These are phyloP conservation scores for Cryoendolithus antarcticus DNA, from an alignment of 2,329 filamentous ascomycete species.

Conservation along the genomic window DNA sequence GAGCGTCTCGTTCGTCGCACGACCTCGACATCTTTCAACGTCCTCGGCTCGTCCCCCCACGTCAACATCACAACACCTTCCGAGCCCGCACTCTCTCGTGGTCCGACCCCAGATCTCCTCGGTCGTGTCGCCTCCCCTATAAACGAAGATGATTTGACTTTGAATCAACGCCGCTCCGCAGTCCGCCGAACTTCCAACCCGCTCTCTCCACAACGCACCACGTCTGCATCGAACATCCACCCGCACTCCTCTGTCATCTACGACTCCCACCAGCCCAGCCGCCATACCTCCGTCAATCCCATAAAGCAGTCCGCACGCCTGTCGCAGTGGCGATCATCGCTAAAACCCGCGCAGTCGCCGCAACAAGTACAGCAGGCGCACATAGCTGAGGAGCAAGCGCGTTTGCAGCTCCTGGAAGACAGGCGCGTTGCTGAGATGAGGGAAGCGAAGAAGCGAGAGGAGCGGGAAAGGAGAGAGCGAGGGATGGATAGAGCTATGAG, in stretches of 20 bases:
- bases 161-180: slow-evolving; percentile 47
- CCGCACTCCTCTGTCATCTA: slow-evolving; percentile 22
- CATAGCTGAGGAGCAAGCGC: slow-evolving; percentile 19
- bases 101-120: too few relatives aligned
- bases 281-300: slow-evolving; percentile 31
- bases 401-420: slow-evolving; percentile 43
- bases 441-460: slow-evolving; percentile 45
- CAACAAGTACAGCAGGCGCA: slow-evolving; percentile 10
- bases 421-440: slow-evolving; percentile 50
- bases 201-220: background rate
- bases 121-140: too few relatives aligned
- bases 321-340: slow-evolving; percentile 46
- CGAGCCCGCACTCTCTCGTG: too few relatives aligned
- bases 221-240: background rate
- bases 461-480: slow-evolving; percentile 47
- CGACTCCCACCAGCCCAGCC: slow-evolving; percentile 44
- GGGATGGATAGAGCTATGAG: slow-evolving; percentile 66
- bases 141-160: slow-evolving; percentile 56
- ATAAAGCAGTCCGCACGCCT: slow-evolving; percentile 46
- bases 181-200: slow-evolving; percentile 20
- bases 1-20: slow-evolving; percentile 33
- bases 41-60: slow-evolving; percentile 19
- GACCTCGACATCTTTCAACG: slow-evolving; percentile 27
- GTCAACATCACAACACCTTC: slow-evolving; percentile 8
- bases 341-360: slow-evolving; percentile 14